Percentiles rank a stretch among this genome's conserved stretches.
phyloP scores from a whole-genome alignment of 2,329 filamentous ascomycete genomes.

The Fusarium sterilihyphosum region DNA sequence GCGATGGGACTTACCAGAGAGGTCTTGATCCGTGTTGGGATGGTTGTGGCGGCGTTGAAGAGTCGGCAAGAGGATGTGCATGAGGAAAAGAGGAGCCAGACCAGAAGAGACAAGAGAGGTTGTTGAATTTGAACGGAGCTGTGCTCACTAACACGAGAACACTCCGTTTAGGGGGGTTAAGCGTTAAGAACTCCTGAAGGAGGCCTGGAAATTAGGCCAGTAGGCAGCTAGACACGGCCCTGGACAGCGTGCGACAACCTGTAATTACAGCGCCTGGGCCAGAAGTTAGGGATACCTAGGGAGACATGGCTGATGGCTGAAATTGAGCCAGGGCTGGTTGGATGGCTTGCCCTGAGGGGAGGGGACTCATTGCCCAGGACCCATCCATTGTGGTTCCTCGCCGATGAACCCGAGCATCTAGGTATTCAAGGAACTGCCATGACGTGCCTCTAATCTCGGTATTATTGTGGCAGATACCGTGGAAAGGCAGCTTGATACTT shows the following conservation, averaged over 20 bases:
- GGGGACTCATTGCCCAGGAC: slow-evolving; percentile 23
- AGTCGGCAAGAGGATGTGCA: slow-evolving; percentile 53
- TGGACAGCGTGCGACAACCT: slow-evolving; percentile 4
- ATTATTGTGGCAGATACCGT: slow-evolving; percentile 1
- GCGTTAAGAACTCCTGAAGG: slow-evolving; percentile 15
- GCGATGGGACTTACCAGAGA: slow-evolving; percentile 52
- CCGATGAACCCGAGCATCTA: slow-evolving; percentile 26
- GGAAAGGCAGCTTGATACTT: slow-evolving; percentile 1
- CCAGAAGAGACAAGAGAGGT: slow-evolving; percentile 44
- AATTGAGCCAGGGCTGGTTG: slow-evolving; percentile 37
- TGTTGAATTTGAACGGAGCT: slow-evolving; percentile 52
- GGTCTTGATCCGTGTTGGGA: slow-evolving; percentile 45
- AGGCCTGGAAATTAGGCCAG: slow-evolving; percentile 13
- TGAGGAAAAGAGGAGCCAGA: slow-evolving; percentile 57
- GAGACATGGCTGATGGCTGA: slow-evolving; percentile 13
- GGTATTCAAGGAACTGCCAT: slow-evolving; percentile 13
- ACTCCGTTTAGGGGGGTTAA: slow-evolving; percentile 16
- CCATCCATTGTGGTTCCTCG: slow-evolving; percentile 26
- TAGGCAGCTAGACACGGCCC: slow-evolving; percentile 3
- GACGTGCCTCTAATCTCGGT: slow-evolving; percentile 20
- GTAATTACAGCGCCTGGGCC: slow-evolving; percentile 10
- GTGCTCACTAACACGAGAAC: slow-evolving; percentile 42
- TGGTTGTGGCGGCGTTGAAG: slow-evolving; percentile 48
- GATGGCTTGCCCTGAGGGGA: slow-evolving; percentile 35
- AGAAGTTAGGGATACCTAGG: neutral